Conservation (phyloP, 2,329 filamentous ascomycete species). For the Colletotrichum tropicale region DNA sequence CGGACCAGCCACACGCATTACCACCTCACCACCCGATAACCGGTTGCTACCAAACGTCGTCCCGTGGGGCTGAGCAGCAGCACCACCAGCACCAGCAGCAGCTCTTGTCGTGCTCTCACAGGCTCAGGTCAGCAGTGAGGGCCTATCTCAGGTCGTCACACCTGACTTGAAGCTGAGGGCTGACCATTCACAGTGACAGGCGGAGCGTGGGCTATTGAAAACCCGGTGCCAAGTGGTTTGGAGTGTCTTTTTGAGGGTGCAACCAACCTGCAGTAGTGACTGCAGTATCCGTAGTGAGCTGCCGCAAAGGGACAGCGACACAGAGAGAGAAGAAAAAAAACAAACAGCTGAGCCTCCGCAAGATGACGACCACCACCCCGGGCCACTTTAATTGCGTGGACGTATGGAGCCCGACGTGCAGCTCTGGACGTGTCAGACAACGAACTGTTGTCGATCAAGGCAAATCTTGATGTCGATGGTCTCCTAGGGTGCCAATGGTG, state of each 20-base stretch:
- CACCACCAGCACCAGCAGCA: no score
- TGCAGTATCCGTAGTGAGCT: background rate
- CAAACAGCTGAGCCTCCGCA: conserved; percentile 16
- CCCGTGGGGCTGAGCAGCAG: background rate
- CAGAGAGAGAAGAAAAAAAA: background rate
- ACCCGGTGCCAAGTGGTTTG: background rate
- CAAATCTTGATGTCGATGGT: background rate
- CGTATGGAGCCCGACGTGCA: conserved; percentile 3
- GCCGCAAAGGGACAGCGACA: background rate
- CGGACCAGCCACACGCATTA: conserved; percentile 6
- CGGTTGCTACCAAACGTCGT: background rate
- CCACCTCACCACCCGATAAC: conserved; percentile 7
- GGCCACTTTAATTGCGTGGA: conserved; percentile 15
- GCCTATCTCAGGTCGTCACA: background rate
- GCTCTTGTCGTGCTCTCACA: background rate
- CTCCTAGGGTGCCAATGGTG: background rate
- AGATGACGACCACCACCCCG: conserved; percentile 14
- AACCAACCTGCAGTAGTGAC: background rate
- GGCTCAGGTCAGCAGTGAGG: background rate
- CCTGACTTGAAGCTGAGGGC: background rate
- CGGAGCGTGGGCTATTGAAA: conserved; percentile 4
- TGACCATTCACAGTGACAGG: background rate
- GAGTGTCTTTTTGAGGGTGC: background rate
- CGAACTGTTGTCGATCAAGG: conserved; percentile 11
- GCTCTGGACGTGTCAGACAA: conserved; percentile 11